phyloP scores from a whole-genome alignment of 2,329 filamentous ascomycete genomes.

The Berkeleyomyces rouxiae region DNA sequence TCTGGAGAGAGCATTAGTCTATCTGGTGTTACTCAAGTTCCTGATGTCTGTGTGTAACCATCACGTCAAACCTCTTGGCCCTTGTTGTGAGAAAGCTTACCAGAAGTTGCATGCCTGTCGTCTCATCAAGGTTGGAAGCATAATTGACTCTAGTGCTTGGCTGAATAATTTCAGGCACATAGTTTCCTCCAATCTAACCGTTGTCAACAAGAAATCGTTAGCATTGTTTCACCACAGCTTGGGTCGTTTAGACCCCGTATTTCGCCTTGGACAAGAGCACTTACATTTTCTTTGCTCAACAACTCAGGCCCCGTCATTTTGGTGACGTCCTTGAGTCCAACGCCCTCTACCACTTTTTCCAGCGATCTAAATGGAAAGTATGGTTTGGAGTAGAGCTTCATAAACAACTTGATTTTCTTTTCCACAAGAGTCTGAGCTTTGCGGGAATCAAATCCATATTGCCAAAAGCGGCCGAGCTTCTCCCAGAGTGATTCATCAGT shows the following conservation, averaged over 20 bases:
- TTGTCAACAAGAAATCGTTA: neutral
- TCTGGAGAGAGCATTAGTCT: slow-evolving; percentile 21
- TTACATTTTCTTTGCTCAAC: slow-evolving; percentile 44
- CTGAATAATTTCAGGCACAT: slow-evolving; percentile 70
- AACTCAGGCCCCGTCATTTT: slow-evolving; percentile 58
- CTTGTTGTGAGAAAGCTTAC: slow-evolving; percentile 20
- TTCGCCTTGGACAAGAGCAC: neutral
- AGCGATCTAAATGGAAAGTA: slow-evolving; percentile 73
- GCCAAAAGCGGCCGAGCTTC: slow-evolving; percentile 42
- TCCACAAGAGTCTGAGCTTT: slow-evolving; percentile 58
- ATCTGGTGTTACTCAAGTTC: too few species aligned
- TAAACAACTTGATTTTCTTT: slow-evolving; percentile 51
- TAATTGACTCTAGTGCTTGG: slow-evolving; percentile 89
- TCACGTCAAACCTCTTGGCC: neutral
- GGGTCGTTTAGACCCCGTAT: too few species aligned
- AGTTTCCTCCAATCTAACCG: slow-evolving; percentile 41
- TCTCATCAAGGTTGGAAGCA: slow-evolving; percentile 68
- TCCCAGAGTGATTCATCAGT: neutral
- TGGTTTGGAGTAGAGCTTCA: slow-evolving; percentile 64
- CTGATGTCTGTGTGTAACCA: too few species aligned
- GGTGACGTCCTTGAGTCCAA: slow-evolving; percentile 51
- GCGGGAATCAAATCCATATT: slow-evolving; percentile 67
- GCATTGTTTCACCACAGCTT: too few species aligned
- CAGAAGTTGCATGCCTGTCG: slow-evolving; percentile 83
- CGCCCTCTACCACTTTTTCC: slow-evolving; percentile 46